These are phyloP conservation scores for Lipomyces spencermartinsiae DNA, from an alignment of 805 yeast genomes.

Conservation along the genomic window DNA sequence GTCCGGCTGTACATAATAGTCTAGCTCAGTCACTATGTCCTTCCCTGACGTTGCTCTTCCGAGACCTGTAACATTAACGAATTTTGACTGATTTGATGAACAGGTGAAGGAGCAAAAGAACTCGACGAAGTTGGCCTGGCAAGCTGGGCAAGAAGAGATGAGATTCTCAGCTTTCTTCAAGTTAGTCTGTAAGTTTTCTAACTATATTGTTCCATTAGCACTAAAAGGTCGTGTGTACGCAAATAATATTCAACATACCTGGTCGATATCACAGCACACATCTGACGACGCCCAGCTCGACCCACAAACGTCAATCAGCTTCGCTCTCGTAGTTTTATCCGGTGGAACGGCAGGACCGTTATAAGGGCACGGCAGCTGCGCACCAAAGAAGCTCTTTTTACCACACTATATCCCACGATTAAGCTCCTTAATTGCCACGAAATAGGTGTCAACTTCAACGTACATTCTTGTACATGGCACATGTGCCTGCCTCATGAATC, in stretches of 20 bases:
- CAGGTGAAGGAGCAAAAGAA: constrained; percentile 88
- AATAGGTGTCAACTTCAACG: constrained; percentile 12
- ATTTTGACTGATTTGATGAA: constrained; percentile 79
- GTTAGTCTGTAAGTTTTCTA: constrained; percentile 58
- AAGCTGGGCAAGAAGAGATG: constrained; percentile 93
- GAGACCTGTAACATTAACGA: constrained; percentile 68
- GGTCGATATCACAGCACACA: constrained; percentile 76
- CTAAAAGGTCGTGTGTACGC: neutral
- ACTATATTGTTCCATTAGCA: constrained; percentile 24
- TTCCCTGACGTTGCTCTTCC: constrained; percentile 53
- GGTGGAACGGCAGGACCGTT: constrained; percentile 58
- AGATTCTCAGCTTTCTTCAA: constrained; percentile 77
- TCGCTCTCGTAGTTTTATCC: constrained; percentile 50
- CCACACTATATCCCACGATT: constrained; percentile 61
- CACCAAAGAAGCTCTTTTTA: constrained; percentile 76
- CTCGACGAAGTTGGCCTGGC: constrained; percentile 81
- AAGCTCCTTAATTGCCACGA: neutral
- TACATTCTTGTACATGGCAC: constrained; percentile 60
- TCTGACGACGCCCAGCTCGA: constrained; percentile 59
- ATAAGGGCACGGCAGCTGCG: constrained; percentile 78
- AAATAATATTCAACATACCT: constrained; percentile 48
- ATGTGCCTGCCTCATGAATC: constrained; percentile 53
- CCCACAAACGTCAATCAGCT: constrained; percentile 73
- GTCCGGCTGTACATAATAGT: constrained; percentile 61
- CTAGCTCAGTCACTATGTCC: constrained; percentile 72